Conservation (phyloP, 805 yeast genomes). For the Starmera dryadoides region DNA sequence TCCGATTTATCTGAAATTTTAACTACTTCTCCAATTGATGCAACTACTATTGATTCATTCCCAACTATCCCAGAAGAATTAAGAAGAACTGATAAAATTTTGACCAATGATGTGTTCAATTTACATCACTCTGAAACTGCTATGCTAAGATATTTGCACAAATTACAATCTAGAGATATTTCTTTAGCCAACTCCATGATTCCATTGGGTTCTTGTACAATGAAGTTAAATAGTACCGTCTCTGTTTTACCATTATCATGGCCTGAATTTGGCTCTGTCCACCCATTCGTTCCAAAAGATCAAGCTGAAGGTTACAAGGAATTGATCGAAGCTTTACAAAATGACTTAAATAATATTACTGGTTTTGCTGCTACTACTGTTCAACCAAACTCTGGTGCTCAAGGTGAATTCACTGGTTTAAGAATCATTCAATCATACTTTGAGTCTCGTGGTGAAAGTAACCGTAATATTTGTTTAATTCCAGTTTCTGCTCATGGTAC, state of each 20-base stretch:
- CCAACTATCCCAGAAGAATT: conserved; percentile 45
- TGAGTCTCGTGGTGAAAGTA: conserved; percentile 57
- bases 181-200: conserved; percentile 96
- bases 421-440: conserved; percentile 78
- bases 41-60: conserved; percentile 24
- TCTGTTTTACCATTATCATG: conserved; percentile 92
- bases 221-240: conserved; percentile 94
- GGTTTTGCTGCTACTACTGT: conserved; percentile 87
- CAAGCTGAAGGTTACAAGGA: conserved; percentile 87
- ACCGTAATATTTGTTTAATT: conserved; percentile 82
- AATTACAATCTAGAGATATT: conserved; percentile 79
- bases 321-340: conserved; percentile 68
- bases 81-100: conserved; percentile 49
- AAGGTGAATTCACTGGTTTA: conserved; percentile 94
- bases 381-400: conserved; percentile 98
- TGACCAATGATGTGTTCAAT: conserved; percentile 76
- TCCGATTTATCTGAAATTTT: conserved; percentile 51
- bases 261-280: conserved; percentile 85
- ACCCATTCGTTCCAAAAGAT: conserved; percentile 86
- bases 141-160: conserved; percentile 84
- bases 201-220: conserved; percentile 95
- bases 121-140: conserved; percentile 90
- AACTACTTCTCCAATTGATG: conserved; percentile 29
- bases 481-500: conserved; percentile 99
- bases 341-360: conserved; percentile 84